phyloP scores from a whole-genome alignment of 495 filamentous ascomycete genomes.

The Aspergillus baeticus region DNA sequence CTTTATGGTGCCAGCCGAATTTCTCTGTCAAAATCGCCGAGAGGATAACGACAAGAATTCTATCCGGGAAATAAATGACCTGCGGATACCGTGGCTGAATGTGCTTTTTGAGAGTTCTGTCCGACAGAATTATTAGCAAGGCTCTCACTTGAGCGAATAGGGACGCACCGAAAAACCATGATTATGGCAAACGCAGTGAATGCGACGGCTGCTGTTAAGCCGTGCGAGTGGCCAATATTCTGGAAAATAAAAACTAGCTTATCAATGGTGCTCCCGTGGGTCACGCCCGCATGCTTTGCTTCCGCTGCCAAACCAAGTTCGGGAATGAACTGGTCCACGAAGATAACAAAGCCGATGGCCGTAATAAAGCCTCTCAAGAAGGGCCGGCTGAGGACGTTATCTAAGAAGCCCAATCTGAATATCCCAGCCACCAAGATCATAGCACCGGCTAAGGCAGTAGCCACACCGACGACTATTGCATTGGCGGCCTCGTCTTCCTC shows the following conservation, averaged over 20 bases:
- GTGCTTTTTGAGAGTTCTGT: slow-evolving; percentile 74
- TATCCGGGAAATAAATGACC: slow-evolving; percentile 89
- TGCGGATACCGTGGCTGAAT: slow-evolving; percentile 77
- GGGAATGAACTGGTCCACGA: slow-evolving; percentile 90
- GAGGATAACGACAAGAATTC: slow-evolving; percentile 85
- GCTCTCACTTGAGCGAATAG: neutral
- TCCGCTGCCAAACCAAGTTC: slow-evolving; percentile 74
- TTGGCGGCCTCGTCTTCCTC: slow-evolving; percentile 72
- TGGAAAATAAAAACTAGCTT: slow-evolving; percentile 78
- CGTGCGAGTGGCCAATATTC: slow-evolving; percentile 64
- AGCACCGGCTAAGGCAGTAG: slow-evolving; percentile 80
- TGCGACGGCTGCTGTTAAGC: slow-evolving; percentile 71
- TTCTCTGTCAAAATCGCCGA: slow-evolving; percentile 77
- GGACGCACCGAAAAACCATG: slow-evolving; percentile 72
- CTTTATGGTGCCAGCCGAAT: slow-evolving; percentile 77
- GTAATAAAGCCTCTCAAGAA: slow-evolving; percentile 95
- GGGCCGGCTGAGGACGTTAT: slow-evolving; percentile 89
- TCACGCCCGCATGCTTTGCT: slow-evolving; percentile 57
- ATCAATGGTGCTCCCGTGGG: slow-evolving; percentile 79
- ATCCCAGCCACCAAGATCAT: slow-evolving; percentile 84
- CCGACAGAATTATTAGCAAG: neutral
- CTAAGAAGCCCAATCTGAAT: slow-evolving; percentile 85
- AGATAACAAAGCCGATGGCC: slow-evolving; percentile 92
- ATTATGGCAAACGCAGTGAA: slow-evolving; percentile 81
- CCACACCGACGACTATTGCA: slow-evolving; percentile 82